A percentile compares a stretch with the other conserved stretches of the same genome.
Conservation (phyloP, 768 basidiomycete species). For the Pilatotrama ljubarskyi region DNA sequence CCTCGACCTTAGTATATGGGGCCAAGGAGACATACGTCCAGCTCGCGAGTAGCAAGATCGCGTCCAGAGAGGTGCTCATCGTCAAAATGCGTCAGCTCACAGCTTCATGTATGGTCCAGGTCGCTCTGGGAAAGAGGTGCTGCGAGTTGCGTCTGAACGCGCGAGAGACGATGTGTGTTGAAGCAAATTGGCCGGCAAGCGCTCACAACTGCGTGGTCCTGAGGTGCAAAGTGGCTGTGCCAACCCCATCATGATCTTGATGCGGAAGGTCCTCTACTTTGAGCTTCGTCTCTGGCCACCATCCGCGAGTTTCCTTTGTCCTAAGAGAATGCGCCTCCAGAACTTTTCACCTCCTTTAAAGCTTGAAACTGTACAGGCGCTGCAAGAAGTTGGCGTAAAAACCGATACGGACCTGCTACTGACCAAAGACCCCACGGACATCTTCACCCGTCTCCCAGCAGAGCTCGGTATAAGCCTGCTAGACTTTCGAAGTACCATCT, state of each 20-base stretch:
- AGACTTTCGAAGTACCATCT: slow-evolving; percentile 46
- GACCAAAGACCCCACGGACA: slow-evolving; percentile 44
- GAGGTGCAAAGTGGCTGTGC: no score
- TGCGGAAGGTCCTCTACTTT: background rate
- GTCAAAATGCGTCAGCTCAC: background rate
- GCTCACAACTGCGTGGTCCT: no score
- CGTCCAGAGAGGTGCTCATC: slow-evolving; percentile 48
- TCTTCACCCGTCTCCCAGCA: slow-evolving; percentile 51
- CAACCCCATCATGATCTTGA: no score
- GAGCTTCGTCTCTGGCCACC: background rate
- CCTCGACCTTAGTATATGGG: slow-evolving; percentile 96
- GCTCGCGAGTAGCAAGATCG: slow-evolving; percentile 47
- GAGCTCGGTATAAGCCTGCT: slow-evolving; percentile 46
- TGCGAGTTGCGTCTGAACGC: no score
- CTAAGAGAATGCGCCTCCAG: slow-evolving; percentile 24
- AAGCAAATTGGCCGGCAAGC: no score
- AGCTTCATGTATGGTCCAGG: no score
- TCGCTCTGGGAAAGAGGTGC: no score
- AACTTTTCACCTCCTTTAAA: slow-evolving; percentile 36
- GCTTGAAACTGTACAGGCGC: slow-evolving; percentile 42
- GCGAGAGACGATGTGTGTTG: no score
- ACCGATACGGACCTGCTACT: slow-evolving; percentile 63
- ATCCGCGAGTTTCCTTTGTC: background rate
- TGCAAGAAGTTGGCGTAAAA: slow-evolving; percentile 51
- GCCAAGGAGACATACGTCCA: slow-evolving; percentile 74